Evolutionary conservation across 352 stramenopile species (phyloP).

Genomic region (Pythium volutum): DNA sequence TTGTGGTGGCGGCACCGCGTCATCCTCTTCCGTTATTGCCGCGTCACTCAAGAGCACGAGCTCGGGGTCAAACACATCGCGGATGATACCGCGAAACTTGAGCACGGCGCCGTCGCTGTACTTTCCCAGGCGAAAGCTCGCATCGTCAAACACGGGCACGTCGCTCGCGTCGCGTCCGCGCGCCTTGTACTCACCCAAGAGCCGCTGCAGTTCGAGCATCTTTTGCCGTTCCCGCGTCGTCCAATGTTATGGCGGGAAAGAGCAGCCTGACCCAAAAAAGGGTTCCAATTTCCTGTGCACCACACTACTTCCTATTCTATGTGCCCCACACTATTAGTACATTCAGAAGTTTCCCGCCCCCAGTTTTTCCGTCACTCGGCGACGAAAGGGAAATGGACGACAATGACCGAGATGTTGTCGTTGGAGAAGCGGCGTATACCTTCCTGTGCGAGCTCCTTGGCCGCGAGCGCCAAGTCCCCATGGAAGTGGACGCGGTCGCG

Average conservation of each 20-base stretch:
- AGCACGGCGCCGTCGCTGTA: conserved; percentile 59
- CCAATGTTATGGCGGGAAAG: conserved; percentile 7
- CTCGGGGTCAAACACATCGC: conserved; percentile 72
- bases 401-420: conserved; percentile 79
- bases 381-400: conserved; percentile 14
- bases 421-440: conserved; percentile 70
- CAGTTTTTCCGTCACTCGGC: not conserved
- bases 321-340: not conserved
- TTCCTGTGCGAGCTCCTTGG: conserved; percentile 71
- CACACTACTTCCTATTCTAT: not conserved
- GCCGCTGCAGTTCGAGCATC: conserved; percentile 27
- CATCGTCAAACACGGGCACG: conserved; percentile 48
- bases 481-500: conserved; percentile 48
- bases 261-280: not conserved
- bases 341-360: not conserved
- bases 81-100: conserved; percentile 65
- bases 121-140: conserved; percentile 35
- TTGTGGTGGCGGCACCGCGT: not conserved
- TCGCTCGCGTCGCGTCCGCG: conserved; percentile 2
- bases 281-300: conserved; percentile 2
- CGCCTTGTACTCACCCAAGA: conserved; percentile 17
- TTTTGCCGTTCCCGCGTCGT: not conserved
- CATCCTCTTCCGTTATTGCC: not conserved
- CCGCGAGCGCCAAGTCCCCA: conserved; percentile 50
- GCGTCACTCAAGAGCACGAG: conserved; percentile 43